Evolutionary conservation across 129 eudicot species (phyloP).

Genomic region (Tagetes erecta): DNA sequence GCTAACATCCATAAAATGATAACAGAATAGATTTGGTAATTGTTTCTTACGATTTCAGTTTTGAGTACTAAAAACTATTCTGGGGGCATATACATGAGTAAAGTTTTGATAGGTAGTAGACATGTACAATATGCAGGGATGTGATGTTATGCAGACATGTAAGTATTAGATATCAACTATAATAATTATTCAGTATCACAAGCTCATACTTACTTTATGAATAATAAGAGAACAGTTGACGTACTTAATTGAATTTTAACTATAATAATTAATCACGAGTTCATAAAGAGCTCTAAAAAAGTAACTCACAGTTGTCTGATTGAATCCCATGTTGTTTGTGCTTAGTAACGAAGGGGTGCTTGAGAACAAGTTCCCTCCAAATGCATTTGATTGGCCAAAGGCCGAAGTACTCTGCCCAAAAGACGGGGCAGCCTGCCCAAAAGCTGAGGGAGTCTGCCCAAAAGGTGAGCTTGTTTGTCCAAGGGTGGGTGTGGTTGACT

Average conservation of each 20-base stretch:
- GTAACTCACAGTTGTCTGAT: constrained; percentile 76
- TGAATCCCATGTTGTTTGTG: constrained; percentile 54
- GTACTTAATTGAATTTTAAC: background rate
- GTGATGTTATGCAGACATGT: background rate
- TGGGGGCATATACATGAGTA: background rate
- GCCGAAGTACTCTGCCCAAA: constrained; percentile 70
- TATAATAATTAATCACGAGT: background rate
- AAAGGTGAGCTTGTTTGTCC: constrained; percentile 67
- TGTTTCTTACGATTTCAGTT: background rate
- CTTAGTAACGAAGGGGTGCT: constrained; percentile 47
- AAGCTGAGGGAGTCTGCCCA: constrained; percentile 67
- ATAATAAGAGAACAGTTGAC: too few species aligned
- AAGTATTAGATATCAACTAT: background rate
- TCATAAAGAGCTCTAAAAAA: constrained; percentile 4
- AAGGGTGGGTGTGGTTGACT: constrained; percentile 75
- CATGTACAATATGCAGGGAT: too few species aligned
- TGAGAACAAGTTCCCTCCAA: constrained; percentile 63
- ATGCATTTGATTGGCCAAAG: constrained; percentile 64
- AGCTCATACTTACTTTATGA: too few species aligned
- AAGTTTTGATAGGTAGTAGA: background rate
- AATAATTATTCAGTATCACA: background rate
- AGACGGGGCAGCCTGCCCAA: constrained; percentile 58
- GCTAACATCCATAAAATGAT: background rate
- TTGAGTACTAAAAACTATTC: background rate
- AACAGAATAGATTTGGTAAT: background rate